Evolutionary conservation across 2,329 filamentous ascomycete genomes (phyloP), one percentile per base, ranked within the genome.

Genomic region (Bipolaris oryzae): DNA sequence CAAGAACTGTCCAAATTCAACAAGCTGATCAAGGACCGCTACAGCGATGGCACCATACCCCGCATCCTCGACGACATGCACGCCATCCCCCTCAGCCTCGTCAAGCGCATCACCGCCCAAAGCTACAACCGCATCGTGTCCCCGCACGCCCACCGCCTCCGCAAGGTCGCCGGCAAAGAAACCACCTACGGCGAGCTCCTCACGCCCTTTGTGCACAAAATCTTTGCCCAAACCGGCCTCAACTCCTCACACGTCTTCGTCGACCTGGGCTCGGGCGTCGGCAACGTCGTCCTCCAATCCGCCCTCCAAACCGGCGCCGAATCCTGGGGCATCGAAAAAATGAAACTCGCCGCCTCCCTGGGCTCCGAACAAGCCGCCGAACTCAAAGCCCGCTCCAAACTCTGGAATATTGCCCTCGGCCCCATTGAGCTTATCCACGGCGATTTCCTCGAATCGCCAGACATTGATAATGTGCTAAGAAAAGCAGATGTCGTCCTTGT

Each of bases 291-390:
- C 23, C 81, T 99, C 48, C 95, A 99, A 75, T 92, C 94, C 2
- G 95, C 95, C 0, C 84, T 99, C 18, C 91, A 99, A 75, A 87
- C 94, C 50, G 95, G 95, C 16, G 96, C 92, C 74, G 92, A 96
- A 73, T 94, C 90, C 76, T 97, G 92, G 89, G 95, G 95, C 25
- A 96, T 94, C 69, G 95, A 99, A 76, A 91, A 96, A 83, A 96
- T 97, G 92, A 84, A 89, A 55, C 96, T 95, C 59, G 91, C 93
- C 1, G 93, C 89, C 79, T 87, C 88, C 53, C 84, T 96, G 31
- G 95, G 92, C 7, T 86, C 89, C 23, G 83, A 87, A 23, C 95
- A 98, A 76, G 84, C 89, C 63, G 82, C 84, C 34, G 95, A 99
- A 75, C 96, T 99, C 67, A 82, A 83, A 55, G 87, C 90, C n/a